These are phyloP conservation scores for Durotheca rogersii DNA, from an alignment of 495 filamentous ascomycete genomes.

Conservation along the genomic window DNA sequence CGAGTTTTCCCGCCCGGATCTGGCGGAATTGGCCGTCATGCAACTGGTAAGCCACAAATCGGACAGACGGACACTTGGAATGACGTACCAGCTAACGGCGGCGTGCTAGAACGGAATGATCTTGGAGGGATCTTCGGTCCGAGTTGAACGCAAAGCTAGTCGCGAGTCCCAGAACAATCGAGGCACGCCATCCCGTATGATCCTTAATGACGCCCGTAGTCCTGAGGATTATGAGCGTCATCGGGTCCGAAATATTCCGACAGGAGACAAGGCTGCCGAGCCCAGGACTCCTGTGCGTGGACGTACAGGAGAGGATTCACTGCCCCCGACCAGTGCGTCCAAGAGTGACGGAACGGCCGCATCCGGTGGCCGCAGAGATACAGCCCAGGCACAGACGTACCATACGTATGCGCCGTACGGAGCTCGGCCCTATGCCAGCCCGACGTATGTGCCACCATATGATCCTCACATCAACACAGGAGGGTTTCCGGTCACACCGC, in stretches of 20 bases:
- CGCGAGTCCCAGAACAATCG: slow-evolving; percentile 7
- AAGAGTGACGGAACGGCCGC: not conserved
- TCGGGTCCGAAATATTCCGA: not conserved
- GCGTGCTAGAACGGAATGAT: slow-evolving; percentile 6
- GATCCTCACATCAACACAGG: not conserved
- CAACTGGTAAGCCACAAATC: slow-evolving; percentile 19
- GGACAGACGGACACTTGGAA: slow-evolving; percentile 2
- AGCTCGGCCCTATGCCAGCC: slow-evolving; percentile 1
- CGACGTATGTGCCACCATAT: not conserved
- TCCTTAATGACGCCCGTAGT: not conserved
- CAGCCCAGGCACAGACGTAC: not conserved
- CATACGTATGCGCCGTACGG: slow-evolving; percentile 1
- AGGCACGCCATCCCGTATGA: not conserved
- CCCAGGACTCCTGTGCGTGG: not conserved
- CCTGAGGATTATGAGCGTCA: not conserved
- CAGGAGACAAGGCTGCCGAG: not conserved
- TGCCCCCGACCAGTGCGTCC: not conserved
- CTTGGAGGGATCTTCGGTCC: slow-evolving; percentile 3
- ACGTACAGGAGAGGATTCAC: not conserved
- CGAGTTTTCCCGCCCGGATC: slow-evolving; percentile 43
- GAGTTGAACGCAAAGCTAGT: slow-evolving; percentile 25
- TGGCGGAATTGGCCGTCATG: slow-evolving; percentile 43
- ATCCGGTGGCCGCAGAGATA: not conserved
- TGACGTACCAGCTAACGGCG: slow-evolving; percentile 3
- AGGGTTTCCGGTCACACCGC: slow-evolving; percentile 13